phyloP scores from a whole-genome alignment of 2,329 filamentous ascomycete species.

The Paraconiothyrium sp. region DNA sequence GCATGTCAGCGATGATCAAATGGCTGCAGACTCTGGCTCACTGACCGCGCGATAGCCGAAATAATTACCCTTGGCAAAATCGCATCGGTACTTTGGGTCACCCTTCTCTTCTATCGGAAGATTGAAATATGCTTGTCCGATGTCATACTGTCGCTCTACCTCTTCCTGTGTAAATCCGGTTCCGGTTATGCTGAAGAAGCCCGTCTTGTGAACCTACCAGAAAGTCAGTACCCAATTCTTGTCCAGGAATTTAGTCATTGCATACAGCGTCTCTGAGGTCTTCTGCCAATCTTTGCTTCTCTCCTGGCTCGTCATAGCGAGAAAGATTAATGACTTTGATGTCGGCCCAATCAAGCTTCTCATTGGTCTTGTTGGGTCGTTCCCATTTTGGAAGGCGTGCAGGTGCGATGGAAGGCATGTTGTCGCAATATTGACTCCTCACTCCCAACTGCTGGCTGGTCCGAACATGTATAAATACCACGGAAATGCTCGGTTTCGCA shows the following conservation, averaged over 20 bases:
- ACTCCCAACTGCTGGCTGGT: background rate
- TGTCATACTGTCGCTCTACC: conserved; percentile 44
- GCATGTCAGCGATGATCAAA: background rate
- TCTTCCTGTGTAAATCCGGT: conserved; percentile 43
- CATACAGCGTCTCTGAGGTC: conserved; percentile 64
- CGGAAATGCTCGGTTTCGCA: background rate
- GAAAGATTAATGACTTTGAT: conserved; percentile 53
- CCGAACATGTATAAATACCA: background rate
- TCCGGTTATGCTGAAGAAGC: conserved; percentile 44
- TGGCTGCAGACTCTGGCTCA: background rate
- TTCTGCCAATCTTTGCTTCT: conserved; percentile 63
- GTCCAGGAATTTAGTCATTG: background rate
- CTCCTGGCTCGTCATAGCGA: conserved; percentile 63
- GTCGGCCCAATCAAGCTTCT: conserved; percentile 39
- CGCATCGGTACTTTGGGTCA: conserved; percentile 39
- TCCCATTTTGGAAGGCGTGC: conserved; percentile 37
- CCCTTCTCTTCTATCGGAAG: conserved; percentile 42
- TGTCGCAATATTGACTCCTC: background rate
- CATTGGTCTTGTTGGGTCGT: conserved; percentile 34
- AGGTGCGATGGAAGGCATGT: conserved; percentile 35
- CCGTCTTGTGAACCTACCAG: conserved; percentile 36
- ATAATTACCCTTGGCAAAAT: conserved; percentile 43
- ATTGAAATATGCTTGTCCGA: conserved; percentile 43
- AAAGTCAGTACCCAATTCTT: background rate
- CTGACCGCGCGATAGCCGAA: conserved; percentile 43